Evolutionary conservation across 2,329 filamentous ascomycete species (phyloP).

Genomic region (Cordyceps farinosa): DNA sequence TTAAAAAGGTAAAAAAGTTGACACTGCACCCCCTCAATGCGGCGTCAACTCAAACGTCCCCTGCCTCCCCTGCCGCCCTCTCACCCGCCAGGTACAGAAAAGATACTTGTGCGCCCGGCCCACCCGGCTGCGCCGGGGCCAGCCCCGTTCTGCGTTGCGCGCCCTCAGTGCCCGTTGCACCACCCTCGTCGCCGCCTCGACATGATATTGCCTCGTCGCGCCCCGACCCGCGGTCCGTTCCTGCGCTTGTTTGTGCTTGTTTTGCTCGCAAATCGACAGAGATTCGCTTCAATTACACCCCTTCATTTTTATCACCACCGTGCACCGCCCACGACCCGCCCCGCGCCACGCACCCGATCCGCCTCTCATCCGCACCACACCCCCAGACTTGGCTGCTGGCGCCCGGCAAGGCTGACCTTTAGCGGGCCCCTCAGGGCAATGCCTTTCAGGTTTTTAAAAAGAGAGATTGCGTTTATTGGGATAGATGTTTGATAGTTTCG

Average conservation of each 20-base stretch:
- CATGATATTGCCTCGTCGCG: neutral
- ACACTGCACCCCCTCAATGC: neutral
- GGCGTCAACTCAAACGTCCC: neutral
- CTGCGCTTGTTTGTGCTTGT: conserved; percentile 63
- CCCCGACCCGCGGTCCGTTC: conserved; percentile 25
- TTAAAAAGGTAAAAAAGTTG: neutral
- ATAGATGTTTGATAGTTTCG: neutral
- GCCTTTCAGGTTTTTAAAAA: neutral
- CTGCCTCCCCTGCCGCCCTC: neutral
- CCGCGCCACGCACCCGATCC: neutral
- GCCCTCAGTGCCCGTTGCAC: conserved; percentile 12
- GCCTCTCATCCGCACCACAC: neutral
- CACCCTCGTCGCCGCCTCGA: neutral
- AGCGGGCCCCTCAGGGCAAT: neutral
- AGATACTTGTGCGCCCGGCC: conserved; percentile 12
- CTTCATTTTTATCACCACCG: neutral
- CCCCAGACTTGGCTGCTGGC: conserved; percentile 4
- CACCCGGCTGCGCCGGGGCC: conserved; percentile 14
- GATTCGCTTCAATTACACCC: conserved; percentile 28
- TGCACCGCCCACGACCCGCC: neutral
- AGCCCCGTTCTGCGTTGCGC: conserved; percentile 5
- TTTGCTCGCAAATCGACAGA: conserved; percentile 46
- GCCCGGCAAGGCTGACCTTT: neutral
- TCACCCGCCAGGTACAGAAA: neutral
- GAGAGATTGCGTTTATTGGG: neutral